Base-by-base conservation (phyloP, 106 monocot genomes). In the Acanthochlamys bracteata region DNA sequence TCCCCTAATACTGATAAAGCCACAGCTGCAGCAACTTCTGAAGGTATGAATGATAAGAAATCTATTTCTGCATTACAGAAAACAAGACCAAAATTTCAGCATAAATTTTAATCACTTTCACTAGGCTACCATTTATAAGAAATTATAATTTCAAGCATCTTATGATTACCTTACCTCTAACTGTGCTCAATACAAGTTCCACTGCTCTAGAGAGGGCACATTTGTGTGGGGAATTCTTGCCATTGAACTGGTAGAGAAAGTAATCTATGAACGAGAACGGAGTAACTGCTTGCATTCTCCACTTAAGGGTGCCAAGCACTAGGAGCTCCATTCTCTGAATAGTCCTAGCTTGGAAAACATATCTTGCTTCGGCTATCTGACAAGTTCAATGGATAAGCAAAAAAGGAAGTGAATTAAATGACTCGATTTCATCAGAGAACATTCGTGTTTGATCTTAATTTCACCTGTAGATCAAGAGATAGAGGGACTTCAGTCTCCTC, bases 291-390 rank as follows among this genome's bases (percentile, higher is more conserved):
- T 85, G 87, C 90, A 91, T 88, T 71, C 90, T 91, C 86, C 90
- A 96, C 56, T 88, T 78, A 53, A 96, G 84, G 6, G 84, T 91
- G 84, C 85, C 88, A 7, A 96, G 76, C 45, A 96, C 84, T 22
- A 87, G 71, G 56, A 91, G 88, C 79, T 96, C 96, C 96, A 96
- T 96, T 75, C 91, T 91, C 70, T 91, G 84, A 59, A 96, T 90
- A 26, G 84, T 88, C 59, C 71, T 87, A 21, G 84, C 84, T 58
- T 96, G 90, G 72, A 96, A 96, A 15, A 90, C 62, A 67, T 73
- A 89, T 41, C 74, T 91, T 3, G 79, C 59, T 7, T 91, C 87
- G 0, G 76, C 78, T 10, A 96, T 78, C 96, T 96, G 67, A 66
- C 55, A 22, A 33, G 64, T 54, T 54, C n/a, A n/a, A 54, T 42